These are phyloP conservation scores for Fusarium graminum DNA, from an alignment of 2,329 filamentous ascomycete genomes.

Conservation along the genomic window DNA sequence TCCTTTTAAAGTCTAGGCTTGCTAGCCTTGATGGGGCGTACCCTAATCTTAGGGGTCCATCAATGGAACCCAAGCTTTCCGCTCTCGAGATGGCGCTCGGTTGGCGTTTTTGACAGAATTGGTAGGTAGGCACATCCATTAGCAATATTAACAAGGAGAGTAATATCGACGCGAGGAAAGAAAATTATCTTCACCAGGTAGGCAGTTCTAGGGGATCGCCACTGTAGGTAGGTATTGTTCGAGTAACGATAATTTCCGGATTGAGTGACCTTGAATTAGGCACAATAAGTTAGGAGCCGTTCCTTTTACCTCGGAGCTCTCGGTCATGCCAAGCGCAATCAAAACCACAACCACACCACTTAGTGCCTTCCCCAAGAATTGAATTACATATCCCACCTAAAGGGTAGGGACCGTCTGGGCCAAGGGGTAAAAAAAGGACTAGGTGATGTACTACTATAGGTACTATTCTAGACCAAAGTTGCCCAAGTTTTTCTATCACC, in stretches of 20 bases:
- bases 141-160: neutral
- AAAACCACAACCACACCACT: constrained; percentile 16
- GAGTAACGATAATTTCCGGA: too few relatives aligned
- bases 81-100: constrained; percentile 1
- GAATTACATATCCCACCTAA: neutral
- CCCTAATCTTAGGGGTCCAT: constrained; percentile 37
- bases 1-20: constrained; percentile 26
- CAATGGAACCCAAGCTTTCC: constrained; percentile 14
- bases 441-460: too few relatives aligned
- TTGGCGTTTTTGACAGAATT: constrained; percentile 13
- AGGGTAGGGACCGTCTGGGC: too few relatives aligned
- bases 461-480: too few relatives aligned
- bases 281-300: too few relatives aligned
- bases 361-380: constrained; percentile 2
- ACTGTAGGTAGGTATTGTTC: neutral
- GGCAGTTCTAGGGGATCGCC: constrained; percentile 2
- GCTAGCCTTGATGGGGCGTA: constrained; percentile 10
- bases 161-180: neutral
- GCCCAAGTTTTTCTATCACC: too few relatives aligned
- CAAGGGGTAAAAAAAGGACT: too few relatives aligned
- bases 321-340: constrained; percentile 9
- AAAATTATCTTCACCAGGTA: neutral
- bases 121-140: constrained; percentile 3
- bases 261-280: too few relatives aligned
- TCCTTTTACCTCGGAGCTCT: constrained; percentile 1